Conservation (phyloP, 352 stramenopile genomes). For the Globisporangium perplexum region DNA sequence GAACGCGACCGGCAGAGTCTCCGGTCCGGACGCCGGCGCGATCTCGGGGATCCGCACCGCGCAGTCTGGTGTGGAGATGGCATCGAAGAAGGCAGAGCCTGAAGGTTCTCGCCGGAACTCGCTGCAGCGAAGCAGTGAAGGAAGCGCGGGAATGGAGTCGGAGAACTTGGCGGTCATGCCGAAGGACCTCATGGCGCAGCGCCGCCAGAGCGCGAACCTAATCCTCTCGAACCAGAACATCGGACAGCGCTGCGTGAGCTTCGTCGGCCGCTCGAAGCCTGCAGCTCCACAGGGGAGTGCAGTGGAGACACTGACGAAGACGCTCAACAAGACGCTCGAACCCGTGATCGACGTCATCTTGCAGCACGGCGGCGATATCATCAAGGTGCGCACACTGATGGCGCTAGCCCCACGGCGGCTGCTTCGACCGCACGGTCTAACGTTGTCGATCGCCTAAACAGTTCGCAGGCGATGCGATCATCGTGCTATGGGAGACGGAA, state of each 20-base stretch:
- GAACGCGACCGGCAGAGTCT: background rate
- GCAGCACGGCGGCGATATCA: conserved; percentile 70
- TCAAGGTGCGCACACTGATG: conserved; percentile 30
- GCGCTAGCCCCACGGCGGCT: too few relatives aligned
- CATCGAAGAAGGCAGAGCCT: background rate
- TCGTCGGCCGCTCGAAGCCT: conserved; percentile 42
- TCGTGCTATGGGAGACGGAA: conserved; percentile 79
- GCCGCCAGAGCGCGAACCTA: conserved; percentile 4
- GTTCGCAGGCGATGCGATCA: conserved; percentile 75
- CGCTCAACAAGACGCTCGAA: conserved; percentile 74
- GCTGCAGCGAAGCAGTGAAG: conserved; percentile 3
- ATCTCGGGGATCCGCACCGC: background rate
- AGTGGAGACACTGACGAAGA: conserved; percentile 67
- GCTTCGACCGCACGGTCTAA: background rate
- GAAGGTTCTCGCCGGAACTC: conserved; percentile 1
- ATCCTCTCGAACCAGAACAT: conserved; percentile 15
- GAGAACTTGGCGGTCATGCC: conserved; percentile 19
- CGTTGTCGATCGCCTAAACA: background rate
- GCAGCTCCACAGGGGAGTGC: conserved; percentile 50
- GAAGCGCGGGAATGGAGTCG: conserved; percentile 2
- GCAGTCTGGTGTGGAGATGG: background rate
- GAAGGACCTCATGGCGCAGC: conserved; percentile 9
- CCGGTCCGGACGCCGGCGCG: background rate
- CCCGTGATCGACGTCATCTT: conserved; percentile 75
- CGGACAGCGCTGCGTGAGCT: conserved; percentile 26